phyloP scores from a whole-genome alignment of 352 stramenopile genomes.

The Pythium brachiatum region DNA sequence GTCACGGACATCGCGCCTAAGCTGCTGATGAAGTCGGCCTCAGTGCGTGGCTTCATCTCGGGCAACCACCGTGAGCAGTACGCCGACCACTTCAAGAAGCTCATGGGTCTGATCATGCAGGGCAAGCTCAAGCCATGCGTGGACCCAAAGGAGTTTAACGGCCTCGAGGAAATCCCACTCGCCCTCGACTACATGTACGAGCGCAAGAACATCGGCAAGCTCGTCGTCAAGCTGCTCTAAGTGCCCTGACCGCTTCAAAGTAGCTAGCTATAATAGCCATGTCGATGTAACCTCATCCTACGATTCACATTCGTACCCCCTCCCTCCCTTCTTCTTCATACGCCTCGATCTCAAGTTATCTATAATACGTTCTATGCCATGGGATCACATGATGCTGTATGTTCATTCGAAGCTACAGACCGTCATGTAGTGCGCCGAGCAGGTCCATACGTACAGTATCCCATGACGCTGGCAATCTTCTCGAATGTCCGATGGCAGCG shows the following conservation, averaged over 20 bases:
- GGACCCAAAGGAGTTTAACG: conserved; percentile 44
- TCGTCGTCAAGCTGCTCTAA: conserved; percentile 64
- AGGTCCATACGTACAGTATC: too few species aligned
- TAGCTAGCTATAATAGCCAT: not conserved
- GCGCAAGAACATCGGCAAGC: conserved; percentile 81
- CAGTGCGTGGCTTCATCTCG: conserved; percentile 40
- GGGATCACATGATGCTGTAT: too few species aligned
- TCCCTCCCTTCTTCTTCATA: not conserved
- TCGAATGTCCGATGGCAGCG: too few species aligned
- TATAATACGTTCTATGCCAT: too few species aligned
- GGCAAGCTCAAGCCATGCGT: conserved; percentile 53
- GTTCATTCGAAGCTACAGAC: too few species aligned
- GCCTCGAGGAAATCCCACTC: conserved; percentile 56
- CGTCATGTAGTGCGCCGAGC: too few species aligned
- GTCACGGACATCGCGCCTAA: conserved; percentile 13
- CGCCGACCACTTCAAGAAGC: conserved; percentile 39
- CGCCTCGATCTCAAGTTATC: too few species aligned
- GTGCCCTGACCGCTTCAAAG: not conserved
- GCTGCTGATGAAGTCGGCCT: conserved; percentile 37
- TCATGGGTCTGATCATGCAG: conserved; percentile 48
- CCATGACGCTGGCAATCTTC: too few species aligned
- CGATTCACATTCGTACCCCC: not conserved
- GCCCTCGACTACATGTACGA: conserved; percentile 74
- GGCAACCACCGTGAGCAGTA: conserved; percentile 36
- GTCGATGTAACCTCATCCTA: not conserved